A percentile compares a stretch with the other conserved stretches of the same genome.
These are phyloP conservation scores for Neurospora cerealis DNA, from an alignment of 495 filamentous ascomycete species.

Conservation along the genomic window DNA sequence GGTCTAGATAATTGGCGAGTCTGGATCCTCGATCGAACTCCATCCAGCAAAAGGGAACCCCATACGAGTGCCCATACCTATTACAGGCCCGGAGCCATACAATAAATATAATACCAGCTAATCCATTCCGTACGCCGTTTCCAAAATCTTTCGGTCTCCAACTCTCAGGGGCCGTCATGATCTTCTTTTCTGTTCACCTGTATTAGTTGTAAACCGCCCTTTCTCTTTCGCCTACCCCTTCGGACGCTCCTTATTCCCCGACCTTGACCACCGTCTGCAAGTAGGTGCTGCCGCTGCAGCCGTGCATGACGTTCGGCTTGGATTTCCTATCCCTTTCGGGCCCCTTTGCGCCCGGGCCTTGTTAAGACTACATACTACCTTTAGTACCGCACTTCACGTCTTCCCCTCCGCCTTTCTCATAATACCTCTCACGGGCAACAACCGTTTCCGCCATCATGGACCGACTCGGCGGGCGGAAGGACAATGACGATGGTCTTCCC, in stretches of 20 bases:
- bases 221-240: neutral
- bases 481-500: constrained; percentile 29
- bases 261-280: neutral
- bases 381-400: neutral
- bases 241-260: neutral
- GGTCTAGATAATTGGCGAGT: neutral
- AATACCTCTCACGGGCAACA: neutral
- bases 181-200: constrained; percentile 8
- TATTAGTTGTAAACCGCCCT: constrained; percentile 6
- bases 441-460: constrained; percentile 13
- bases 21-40: neutral
- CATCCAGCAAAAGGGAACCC: neutral
- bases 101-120: neutral
- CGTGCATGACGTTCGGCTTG: constrained; percentile 15
- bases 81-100: neutral
- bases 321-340: constrained; percentile 13
- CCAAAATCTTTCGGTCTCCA: constrained; percentile 1
- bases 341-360: constrained; percentile 13
- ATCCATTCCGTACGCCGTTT: neutral
- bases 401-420: neutral
- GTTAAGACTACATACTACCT: neutral
- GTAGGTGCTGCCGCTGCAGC: constrained; percentile 1
- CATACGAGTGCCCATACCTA: neutral
- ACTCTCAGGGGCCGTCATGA: constrained; percentile 1
- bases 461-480: constrained; percentile 16